Base-by-base conservation (phyloP, 805 yeast genomes). In the Candida lessepsii region DNA sequence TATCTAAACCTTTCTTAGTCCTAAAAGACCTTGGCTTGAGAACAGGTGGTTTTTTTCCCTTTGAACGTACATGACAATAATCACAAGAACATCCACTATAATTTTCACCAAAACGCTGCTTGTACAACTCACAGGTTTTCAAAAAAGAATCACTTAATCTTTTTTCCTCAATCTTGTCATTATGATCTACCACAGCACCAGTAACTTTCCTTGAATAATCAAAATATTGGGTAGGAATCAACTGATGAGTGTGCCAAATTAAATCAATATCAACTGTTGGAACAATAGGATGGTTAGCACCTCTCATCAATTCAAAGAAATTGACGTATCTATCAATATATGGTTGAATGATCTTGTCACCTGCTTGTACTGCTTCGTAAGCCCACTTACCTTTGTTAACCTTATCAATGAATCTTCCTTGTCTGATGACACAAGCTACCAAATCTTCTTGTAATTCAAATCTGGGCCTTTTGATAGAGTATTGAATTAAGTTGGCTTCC, bases 341-440 rank as follows among this genome's bases (percentile, higher is more conserved):
- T 51, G 45, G 13, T 46, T 4, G 52, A 20, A 24, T 15, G 3
- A 29, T 11, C 18, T 19, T 18, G 5, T 29, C 24, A 4, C 11
- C 10, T 3, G 33, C 24, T 18, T 17, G 14, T 7, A 11, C 5
- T 9, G 15, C 11, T 3, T 14, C 9, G 18, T 29, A 11, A 4
- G 33, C 5, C 33, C 33, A 29, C 3, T 17, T 4, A 6, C n/a
- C 4, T 11, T 18, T 5, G 11, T 18, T 18, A 49, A 57, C 53
- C 29, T 53, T 47, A 11, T 35, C 49, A 9, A 52, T 52, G 35
- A 56, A 60, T 30, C 50, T 34, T 29, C 49, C 57, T 40, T 57
- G 62, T 24, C 58, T 35, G 11, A 46, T 4, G 9, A 56, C 55
- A 40, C 51, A 51, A 5, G 57, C 59, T 10, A 57, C 63, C 30